Base-by-base conservation (phyloP, 192 early-diverging fungal species). In the Funneliformis mosseae region DNA sequence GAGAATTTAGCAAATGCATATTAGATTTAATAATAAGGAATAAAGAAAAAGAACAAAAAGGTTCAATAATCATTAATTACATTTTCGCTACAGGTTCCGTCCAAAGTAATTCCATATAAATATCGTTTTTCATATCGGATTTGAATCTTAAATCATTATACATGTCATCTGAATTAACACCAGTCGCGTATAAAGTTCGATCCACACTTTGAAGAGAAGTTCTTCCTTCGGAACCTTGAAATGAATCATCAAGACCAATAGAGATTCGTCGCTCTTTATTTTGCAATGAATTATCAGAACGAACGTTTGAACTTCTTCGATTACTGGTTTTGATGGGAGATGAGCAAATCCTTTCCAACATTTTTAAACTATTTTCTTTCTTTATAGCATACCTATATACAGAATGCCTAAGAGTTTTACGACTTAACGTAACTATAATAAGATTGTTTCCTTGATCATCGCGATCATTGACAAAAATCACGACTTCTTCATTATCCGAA, bases 81-180 rank as follows among this genome's bases (percentile, higher is more conserved):
- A 14, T 67, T 81, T 46, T 16, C 50, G 33, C 1, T 46, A 11
- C 1, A 43, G 45, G 21, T 43, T 8, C 14, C 8, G n/a, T 45
- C 69, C 25, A 59, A 9, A 66, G 2, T 8, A 60, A 10, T 42
- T 59, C 80, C 81, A 81, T 77, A 81, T 79, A 82, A 78, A n/a
- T 64, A 59, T 63, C 68, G n/a, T 4, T 42, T 42, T 42, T 70
- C 11, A 42, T 27, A 60, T 62, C 74, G 46, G 61, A 82, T 78
- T 18, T 81, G 45, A 61, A 77, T 79, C 23, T 73, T 72, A 46
- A 83, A 67, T 60, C 82, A 79, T 43, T 77, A 73, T 10, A 82
- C 42, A 61, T 84, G 16, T 12, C 74, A 41, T 80, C 79, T 28
- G 64, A 63, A 38, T 59, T 55, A 18, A 50, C 74, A 46, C 62